Conservation (phyloP, 768 basidiomycete genomes). For the Tulasnella sp. region DNA sequence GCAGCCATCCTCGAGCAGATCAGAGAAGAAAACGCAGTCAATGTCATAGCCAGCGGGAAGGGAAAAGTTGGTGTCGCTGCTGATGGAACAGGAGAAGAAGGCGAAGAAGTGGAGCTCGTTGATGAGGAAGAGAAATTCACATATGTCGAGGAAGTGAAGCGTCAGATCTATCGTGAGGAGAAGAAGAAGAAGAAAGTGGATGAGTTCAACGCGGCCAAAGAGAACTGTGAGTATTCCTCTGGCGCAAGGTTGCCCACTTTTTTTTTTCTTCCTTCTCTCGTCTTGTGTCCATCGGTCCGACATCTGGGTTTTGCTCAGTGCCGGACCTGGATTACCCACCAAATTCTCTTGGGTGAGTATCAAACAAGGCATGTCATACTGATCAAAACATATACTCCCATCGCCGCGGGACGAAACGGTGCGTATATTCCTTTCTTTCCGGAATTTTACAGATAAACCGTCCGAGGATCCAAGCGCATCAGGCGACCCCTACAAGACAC, state of each 20-base stretch:
- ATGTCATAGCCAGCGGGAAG: conserved; percentile 33
- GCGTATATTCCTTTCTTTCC: conserved; percentile 16
- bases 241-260: neutral
- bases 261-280: neutral
- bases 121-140: conserved; percentile 36
- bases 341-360: too few species aligned
- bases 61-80: conserved; percentile 17
- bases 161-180: conserved; percentile 67
- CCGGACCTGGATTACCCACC: too few species aligned
- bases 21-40: conserved; percentile 65
- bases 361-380: too few species aligned
- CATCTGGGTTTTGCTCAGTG: too few species aligned
- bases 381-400: too few species aligned
- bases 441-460: conserved; percentile 63
- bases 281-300: too few species aligned
- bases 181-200: conserved; percentile 65
- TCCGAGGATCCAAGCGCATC: conserved; percentile 80
- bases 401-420: neutral
- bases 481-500: conserved; percentile 96
- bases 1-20: conserved; percentile 59
- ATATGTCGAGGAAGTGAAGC: conserved; percentile 69
- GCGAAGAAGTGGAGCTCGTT: conserved; percentile 33
- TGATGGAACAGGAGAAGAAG: conserved; percentile 71
- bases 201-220: conserved; percentile 68
- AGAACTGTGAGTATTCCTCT: conserved; percentile 56